These are phyloP conservation scores for Schwanniomyces occidentalis DNA, from an alignment of 805 yeast genomes.

Conservation along the genomic window DNA sequence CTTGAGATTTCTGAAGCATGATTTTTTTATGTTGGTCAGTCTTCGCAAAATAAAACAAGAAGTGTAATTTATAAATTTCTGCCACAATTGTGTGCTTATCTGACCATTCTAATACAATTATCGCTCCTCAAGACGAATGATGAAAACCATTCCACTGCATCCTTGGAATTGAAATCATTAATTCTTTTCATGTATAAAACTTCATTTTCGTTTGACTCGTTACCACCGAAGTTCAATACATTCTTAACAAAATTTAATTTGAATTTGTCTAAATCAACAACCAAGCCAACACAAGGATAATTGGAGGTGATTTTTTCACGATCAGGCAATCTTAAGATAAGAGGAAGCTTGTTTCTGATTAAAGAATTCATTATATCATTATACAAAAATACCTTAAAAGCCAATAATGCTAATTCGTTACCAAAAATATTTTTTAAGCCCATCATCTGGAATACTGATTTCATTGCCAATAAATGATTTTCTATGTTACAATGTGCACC, in stretches of 20 bases:
- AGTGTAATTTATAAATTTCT: background rate
- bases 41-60: background rate
- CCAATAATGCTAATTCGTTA: background rate
- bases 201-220: no score
- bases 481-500: background rate
- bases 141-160: background rate
- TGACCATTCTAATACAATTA: background rate
- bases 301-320: background rate
- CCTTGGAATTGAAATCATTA: background rate
- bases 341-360: background rate
- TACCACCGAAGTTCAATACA: background rate
- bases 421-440: background rate
- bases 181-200: background rate
- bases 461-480: background rate
- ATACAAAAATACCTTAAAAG: background rate
- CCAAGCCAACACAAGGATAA: background rate
- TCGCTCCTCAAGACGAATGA: background rate
- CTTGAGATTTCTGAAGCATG: background rate
- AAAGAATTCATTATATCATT: background rate
- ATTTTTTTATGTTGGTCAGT: background rate
- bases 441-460: background rate
- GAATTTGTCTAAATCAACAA: background rate
- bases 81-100: background rate
- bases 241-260: background rate
- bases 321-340: background rate